A percentile compares a stretch with the other conserved stretches of the same genome.
phyloP scores from a whole-genome alignment of 1,284 basidiomycete species.

The Polyporus tsugae region DNA sequence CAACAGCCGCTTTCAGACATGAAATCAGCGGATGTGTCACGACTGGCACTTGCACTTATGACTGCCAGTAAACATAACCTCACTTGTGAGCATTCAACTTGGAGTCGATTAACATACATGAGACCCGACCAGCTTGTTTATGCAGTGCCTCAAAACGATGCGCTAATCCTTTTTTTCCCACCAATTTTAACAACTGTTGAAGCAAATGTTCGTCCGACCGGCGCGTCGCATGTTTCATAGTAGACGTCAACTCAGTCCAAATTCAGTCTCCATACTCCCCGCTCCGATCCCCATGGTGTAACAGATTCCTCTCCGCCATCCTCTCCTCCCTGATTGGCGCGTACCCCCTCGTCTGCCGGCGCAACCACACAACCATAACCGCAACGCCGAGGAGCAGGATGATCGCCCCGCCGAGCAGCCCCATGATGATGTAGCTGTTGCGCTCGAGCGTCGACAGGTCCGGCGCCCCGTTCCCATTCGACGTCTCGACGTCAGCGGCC shows the following conservation, averaged over 20 bases:
- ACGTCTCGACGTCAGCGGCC: not conserved
- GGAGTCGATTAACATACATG: too few relatives aligned
- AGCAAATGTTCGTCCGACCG: too few relatives aligned
- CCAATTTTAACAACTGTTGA: too few relatives aligned
- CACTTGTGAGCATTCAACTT: too few relatives aligned
- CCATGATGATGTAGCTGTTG: constrained; percentile 11
- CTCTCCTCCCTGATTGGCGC: constrained; percentile 4
- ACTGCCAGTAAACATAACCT: too few relatives aligned
- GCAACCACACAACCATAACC: not conserved
- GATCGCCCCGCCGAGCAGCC: constrained; percentile 3
- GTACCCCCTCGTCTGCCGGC: not conserved
- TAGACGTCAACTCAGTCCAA: not conserved
- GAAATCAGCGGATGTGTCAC: too few relatives aligned
- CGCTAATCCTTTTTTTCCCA: too few relatives aligned
- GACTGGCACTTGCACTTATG: too few relatives aligned
- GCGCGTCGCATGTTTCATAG: too few relatives aligned
- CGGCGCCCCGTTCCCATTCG: not conserved
- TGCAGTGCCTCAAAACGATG: too few relatives aligned
- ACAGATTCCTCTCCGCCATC: not conserved
- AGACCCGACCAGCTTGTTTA: too few relatives aligned
- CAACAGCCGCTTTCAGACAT: too few relatives aligned
- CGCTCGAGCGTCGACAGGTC: constrained; percentile 9
- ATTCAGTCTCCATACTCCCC: not conserved
- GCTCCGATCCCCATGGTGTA: not conserved
- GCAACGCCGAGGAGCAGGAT: not conserved